phyloP scores from a whole-genome alignment of 441 rosid genomes.

The Erysimum cheiri region DNA sequence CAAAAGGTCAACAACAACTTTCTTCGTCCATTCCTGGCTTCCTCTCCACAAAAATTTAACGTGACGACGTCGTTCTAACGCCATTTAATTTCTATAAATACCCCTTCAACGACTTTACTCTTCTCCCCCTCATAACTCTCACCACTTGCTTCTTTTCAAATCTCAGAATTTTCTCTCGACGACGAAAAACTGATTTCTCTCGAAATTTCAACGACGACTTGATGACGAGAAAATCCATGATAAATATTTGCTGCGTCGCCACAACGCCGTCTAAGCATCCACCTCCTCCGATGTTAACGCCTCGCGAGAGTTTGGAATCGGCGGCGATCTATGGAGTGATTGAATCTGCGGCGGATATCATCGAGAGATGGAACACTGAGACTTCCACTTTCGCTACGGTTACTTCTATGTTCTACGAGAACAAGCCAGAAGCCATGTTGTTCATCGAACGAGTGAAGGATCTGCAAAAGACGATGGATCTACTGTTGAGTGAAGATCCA shows the following conservation, averaged over 20 bases:
- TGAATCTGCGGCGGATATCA: conserved; percentile 54
- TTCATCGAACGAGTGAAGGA: conserved; percentile 61
- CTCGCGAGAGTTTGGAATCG: conserved; percentile 46
- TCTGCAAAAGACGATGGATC: conserved; percentile 68
- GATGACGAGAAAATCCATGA: conserved; percentile 62
- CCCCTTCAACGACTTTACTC: not conserved
- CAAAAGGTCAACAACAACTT: conserved; percentile 33
- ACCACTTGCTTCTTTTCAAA: conserved; percentile 17
- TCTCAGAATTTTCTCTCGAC: not conserved
- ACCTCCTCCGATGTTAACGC: conserved; percentile 45
- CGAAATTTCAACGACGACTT: not conserved
- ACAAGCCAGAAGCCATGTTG: conserved; percentile 63
- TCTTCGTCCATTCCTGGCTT: conserved; percentile 5
- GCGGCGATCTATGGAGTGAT: conserved; percentile 50
- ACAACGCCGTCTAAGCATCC: conserved; percentile 47
- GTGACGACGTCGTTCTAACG: conserved; percentile 23
- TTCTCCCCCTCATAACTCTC: conserved; percentile 5
- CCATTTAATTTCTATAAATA: conserved; percentile 25
- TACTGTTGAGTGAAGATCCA: conserved; percentile 43
- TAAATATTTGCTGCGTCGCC: conserved; percentile 59
- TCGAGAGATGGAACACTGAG: conserved; percentile 75
- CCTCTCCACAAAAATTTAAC: conserved; percentile 11
- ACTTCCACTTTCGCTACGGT: conserved; percentile 55
- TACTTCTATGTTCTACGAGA: conserved; percentile 76
- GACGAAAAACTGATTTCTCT: not conserved